Conservation (phyloP, 2,329 filamentous ascomycete species). For the Sporothrix pallida region DNA sequence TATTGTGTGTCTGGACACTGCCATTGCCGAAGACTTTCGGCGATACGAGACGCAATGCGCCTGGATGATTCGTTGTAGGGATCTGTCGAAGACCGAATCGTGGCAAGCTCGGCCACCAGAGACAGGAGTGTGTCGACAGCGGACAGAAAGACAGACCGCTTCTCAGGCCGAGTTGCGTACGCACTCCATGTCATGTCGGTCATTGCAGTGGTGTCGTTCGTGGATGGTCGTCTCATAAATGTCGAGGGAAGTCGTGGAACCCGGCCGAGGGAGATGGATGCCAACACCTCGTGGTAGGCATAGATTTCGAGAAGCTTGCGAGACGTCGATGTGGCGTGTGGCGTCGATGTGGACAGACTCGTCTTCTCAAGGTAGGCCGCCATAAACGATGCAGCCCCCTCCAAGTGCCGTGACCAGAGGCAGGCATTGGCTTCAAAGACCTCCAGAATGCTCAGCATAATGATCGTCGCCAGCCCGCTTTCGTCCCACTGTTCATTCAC, state of each 20-base stretch:
- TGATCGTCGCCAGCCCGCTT: constrained; percentile 11
- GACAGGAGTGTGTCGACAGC: constrained; percentile 31
- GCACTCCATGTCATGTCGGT: constrained; percentile 21
- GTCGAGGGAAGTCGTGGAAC: constrained; percentile 16
- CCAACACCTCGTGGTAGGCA: constrained; percentile 28
- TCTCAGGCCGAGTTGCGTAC: neutral
- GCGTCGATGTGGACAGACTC: neutral
- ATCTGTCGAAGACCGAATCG: neutral
- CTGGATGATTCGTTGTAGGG: neutral
- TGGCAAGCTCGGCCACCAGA: constrained; percentile 26
- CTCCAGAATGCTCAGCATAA: constrained; percentile 19
- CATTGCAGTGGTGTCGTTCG: too few species aligned
- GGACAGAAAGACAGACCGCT: constrained; percentile 21
- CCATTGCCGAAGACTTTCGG: constrained; percentile 10
- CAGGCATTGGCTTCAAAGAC: constrained; percentile 27
- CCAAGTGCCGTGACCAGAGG: constrained; percentile 25
- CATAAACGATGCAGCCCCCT: neutral
- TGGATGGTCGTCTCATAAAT: neutral
- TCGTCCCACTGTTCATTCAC: constrained; percentile 4
- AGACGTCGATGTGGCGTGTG: neutral
- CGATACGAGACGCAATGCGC: too few species aligned
- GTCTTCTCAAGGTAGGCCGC: neutral
- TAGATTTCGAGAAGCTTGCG: constrained; percentile 28
- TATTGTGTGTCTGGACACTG: constrained; percentile 23
- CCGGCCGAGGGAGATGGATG: constrained; percentile 11